A percentile compares a stretch with the other conserved stretches of the same genome.
Evolutionary conservation across 805 yeast genomes (phyloP).

Genomic region (Myxozyma lipomycoides): DNA sequence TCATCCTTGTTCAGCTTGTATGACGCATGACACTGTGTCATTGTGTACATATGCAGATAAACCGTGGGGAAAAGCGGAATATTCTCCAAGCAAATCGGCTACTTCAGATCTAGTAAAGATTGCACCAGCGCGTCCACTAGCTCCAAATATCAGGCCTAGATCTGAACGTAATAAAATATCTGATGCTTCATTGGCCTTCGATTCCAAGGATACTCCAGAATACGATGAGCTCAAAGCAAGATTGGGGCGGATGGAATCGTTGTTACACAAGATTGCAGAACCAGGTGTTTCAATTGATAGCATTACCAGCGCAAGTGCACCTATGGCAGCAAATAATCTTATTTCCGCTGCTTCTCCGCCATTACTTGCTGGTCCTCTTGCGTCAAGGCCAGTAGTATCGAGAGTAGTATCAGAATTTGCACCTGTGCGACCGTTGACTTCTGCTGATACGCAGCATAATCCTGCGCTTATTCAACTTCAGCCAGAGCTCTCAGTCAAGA

Average conservation of each 20-base stretch:
- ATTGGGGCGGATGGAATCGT: constrained; percentile 19
- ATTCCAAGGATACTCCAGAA: constrained; percentile 5
- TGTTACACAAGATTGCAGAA: constrained; percentile 8
- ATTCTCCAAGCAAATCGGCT: no score
- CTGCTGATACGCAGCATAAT: no score
- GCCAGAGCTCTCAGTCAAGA: constrained; percentile 18
- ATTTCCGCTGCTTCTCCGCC: not conserved
- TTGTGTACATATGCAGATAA: constrained; percentile 13
- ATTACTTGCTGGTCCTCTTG: no score
- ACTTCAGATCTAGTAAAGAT: no score
- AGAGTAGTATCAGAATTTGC: no score
- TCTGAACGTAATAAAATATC: no score
- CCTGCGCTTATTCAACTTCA: constrained; percentile 1
- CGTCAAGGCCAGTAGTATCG: no score
- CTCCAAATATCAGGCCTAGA: no score
- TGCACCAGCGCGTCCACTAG: no score
- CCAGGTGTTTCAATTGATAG: constrained; percentile 7
- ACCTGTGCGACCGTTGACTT: no score
- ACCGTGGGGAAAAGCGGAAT: constrained; percentile 14
- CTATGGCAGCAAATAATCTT: not conserved
- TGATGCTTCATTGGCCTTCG: no score
- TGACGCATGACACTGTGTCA: constrained; percentile 12
- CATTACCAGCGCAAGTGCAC: not conserved
- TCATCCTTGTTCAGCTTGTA: constrained; percentile 22
- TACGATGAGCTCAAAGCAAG: constrained; percentile 13